phyloP scores from a whole-genome alignment of 2,329 filamentous ascomycete species.

The Fusarium humuli region DNA sequence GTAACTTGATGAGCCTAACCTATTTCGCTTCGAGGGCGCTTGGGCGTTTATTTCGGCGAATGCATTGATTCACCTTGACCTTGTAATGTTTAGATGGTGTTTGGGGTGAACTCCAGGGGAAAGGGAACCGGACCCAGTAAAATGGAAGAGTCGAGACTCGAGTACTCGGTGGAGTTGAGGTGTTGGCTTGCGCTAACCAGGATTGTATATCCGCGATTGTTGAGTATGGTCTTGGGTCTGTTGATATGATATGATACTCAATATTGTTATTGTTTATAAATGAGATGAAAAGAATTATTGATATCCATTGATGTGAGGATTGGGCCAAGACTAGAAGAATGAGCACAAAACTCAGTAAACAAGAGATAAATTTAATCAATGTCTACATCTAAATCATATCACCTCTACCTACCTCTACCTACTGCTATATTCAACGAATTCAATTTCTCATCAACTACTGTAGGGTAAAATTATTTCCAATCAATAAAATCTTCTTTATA shows the following conservation, averaged over 20 bases:
- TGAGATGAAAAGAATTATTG: no score
- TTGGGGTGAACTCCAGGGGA: neutral
- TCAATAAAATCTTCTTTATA: neutral
- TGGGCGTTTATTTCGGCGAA: constrained; percentile 25
- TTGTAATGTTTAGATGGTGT: neutral
- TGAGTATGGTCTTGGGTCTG: neutral
- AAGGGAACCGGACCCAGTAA: neutral
- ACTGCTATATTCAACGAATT: neutral
- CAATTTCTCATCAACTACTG: neutral
- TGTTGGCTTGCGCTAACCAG: neutral
- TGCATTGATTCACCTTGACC: constrained; percentile 7
- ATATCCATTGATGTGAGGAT: no score
- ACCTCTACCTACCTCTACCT: no score
- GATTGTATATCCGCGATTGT: neutral
- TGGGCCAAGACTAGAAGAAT: neutral
- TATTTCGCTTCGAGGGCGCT: constrained; percentile 27
- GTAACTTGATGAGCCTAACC: constrained; percentile 17
- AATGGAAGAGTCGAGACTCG: neutral
- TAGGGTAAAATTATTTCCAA: neutral
- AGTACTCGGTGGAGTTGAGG: neutral
- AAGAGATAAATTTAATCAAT: no score
- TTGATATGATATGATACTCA: neutral
- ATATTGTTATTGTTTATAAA: neutral
- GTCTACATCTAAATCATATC: no score
- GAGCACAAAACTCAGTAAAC: no score